phyloP scores from a whole-genome alignment of 768 basidiomycete species.

The Polyporus arcularius region DNA sequence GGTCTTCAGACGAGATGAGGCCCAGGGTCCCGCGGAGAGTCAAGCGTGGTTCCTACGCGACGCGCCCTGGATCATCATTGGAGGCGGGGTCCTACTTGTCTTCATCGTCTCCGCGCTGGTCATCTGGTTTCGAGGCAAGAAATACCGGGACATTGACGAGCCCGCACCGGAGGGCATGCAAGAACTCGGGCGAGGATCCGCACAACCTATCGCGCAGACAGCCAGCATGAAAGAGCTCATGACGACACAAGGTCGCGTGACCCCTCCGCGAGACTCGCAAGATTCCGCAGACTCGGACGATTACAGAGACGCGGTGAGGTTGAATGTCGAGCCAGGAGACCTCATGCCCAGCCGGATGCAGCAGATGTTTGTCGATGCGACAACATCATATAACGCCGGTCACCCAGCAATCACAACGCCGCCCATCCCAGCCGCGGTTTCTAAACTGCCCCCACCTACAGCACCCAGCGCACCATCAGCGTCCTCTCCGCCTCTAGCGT shows the following conservation, averaged over 20 bases:
- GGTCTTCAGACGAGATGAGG: no score
- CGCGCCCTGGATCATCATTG: no score
- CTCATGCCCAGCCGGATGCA: slow-evolving; percentile 2
- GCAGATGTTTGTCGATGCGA: neutral
- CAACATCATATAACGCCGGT: neutral
- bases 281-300: neutral
- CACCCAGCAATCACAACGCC: no score
- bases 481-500: no score
- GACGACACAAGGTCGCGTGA: neutral
- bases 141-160: slow-evolving; percentile 27
- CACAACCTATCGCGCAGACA: neutral
- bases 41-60: no score
- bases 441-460: no score
- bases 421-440: no score
- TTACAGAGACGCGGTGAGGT: neutral
- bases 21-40: no score
- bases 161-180: slow-evolving; percentile 26
- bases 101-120: slow-evolving; percentile 7
- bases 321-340: neutral
- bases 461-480: no score
- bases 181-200: neutral
- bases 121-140: slow-evolving; percentile 17
- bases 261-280: neutral
- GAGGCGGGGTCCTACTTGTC: no score
- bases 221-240: neutral